phyloP scores from a whole-genome alignment of 208 protist genomes.

The Leptomonas seymouri region DNA sequence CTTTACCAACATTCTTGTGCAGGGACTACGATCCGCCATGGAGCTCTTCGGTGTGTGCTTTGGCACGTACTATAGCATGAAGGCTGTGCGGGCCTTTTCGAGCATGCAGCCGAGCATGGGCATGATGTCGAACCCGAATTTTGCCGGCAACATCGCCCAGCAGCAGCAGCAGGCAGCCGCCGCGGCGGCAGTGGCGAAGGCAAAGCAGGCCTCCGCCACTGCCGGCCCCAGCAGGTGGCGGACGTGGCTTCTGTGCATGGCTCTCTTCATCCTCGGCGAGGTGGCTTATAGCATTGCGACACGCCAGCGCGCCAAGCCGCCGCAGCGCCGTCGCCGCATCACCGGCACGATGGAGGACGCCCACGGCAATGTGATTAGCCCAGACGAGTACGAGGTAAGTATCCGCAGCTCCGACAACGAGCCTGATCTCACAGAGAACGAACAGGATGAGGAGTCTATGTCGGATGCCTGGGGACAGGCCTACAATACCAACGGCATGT shows the following conservation, averaged over 20 bases:
- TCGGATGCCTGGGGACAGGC: slow-evolving; percentile 24
- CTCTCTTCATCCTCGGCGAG: slow-evolving; percentile 67
- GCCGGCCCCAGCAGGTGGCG: slow-evolving; percentile 44
- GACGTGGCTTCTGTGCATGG: slow-evolving; percentile 54
- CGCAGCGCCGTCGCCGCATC: slow-evolving; percentile 23
- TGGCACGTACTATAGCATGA: slow-evolving; percentile 89
- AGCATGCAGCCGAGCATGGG: slow-evolving; percentile 44
- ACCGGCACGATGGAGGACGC: slow-evolving; percentile 25
- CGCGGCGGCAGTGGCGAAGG: slow-evolving; percentile 1
- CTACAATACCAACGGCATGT: slow-evolving; percentile 7
- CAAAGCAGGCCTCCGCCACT: slow-evolving; percentile 11
- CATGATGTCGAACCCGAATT: slow-evolving; percentile 30
- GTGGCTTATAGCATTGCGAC: slow-evolving; percentile 50
- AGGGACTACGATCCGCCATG: slow-evolving; percentile 75
- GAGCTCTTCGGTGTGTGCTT: slow-evolving; percentile 86
- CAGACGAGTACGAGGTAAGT: slow-evolving; percentile 44
- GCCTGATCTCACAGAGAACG: slow-evolving; percentile 41
- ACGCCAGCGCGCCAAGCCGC: slow-evolving; percentile 25
- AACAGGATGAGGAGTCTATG: slow-evolving; percentile 24
- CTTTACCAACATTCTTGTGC: slow-evolving; percentile 77
- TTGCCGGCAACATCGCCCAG: slow-evolving; percentile 15
- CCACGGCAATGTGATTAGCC: slow-evolving; percentile 50
- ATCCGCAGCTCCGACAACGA: slow-evolving; percentile 57
- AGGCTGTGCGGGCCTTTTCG: slow-evolving; percentile 68
- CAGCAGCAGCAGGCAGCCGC: slow-evolving; percentile 15